Percentiles rank a stretch among this genome's conserved stretches.
phyloP scores from a whole-genome alignment of 495 filamentous ascomycete species.

The Trichoderma erinaceum region DNA sequence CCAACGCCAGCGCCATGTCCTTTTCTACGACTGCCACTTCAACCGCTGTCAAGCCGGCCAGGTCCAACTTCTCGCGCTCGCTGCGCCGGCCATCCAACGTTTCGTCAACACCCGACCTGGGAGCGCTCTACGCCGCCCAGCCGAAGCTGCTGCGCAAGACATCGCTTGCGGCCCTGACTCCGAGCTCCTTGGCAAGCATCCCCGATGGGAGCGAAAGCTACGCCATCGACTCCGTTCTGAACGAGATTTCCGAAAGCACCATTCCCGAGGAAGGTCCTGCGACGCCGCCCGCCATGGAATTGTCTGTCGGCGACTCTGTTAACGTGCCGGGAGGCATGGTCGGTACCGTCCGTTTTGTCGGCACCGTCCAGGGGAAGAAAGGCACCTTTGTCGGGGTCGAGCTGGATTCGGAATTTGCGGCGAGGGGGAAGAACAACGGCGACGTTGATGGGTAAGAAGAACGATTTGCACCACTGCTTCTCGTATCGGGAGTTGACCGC shows the following conservation, averaged over 20 bases:
- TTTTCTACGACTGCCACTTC: neutral
- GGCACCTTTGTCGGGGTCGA: constrained; percentile 95
- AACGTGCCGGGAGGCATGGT: constrained; percentile 94
- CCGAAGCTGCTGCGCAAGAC: constrained; percentile 52
- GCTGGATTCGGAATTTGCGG: constrained; percentile 70
- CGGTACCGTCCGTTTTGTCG: constrained; percentile 84
- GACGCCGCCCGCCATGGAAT: constrained; percentile 29
- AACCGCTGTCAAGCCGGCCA: constrained; percentile 1
- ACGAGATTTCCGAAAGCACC: constrained; percentile 32
- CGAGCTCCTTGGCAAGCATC: constrained; percentile 51
- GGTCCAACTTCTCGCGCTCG: constrained; percentile 7
- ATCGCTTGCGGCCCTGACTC: constrained; percentile 58
- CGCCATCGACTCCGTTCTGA: constrained; percentile 47
- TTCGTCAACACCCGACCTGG: constrained; percentile 54
- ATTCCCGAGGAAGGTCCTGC: constrained; percentile 29
- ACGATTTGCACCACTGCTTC: neutral
- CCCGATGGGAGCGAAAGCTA: constrained; percentile 57
- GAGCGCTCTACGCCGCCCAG: constrained; percentile 40
- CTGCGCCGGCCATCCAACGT: constrained; percentile 34
- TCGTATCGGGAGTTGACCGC: neutral
- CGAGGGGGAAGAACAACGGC: constrained; percentile 88
- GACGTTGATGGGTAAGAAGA: constrained; percentile 84
- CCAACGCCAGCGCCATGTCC: neutral
- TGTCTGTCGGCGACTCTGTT: constrained; percentile 81
- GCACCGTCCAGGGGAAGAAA: constrained; percentile 78